A percentile compares a stretch with the other conserved stretches of the same genome.
Evolutionary conservation across 2,329 filamentous ascomycete species (phyloP).

Genomic region (Microcera coccophila): DNA sequence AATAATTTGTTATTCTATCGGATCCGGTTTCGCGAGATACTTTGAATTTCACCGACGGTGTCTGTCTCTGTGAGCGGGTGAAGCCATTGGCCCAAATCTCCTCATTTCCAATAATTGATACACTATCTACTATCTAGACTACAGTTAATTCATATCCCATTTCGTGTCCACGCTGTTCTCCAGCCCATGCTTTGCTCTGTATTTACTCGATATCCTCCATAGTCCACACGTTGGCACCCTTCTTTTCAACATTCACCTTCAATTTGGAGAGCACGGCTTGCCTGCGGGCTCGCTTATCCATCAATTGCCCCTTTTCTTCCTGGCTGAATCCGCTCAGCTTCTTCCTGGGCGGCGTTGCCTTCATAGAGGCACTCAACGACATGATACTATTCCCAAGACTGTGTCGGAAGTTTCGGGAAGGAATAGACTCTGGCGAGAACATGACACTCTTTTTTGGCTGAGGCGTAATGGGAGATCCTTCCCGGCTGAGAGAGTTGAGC

Average conservation of each 20-base stretch:
- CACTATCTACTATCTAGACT: conserved; percentile 29
- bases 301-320: conserved; percentile 55
- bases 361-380: conserved; percentile 39
- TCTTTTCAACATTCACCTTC: conserved; percentile 45
- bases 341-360: conserved; percentile 51
- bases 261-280: conserved; percentile 52
- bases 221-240: conserved; percentile 48
- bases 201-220: conserved; percentile 47
- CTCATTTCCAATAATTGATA: conserved; percentile 20
- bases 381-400: conserved; percentile 35
- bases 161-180: conserved; percentile 8
- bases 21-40: no score
- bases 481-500: conserved; percentile 44
- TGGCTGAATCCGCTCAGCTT: conserved; percentile 59
- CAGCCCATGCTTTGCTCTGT: conserved; percentile 3
- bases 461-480: conserved; percentile 41
- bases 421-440: conserved; percentile 43
- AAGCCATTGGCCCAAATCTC: no score
- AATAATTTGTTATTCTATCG: not conserved
- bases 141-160: conserved; percentile 19
- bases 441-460: conserved; percentile 36
- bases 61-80: no score
- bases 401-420: conserved; percentile 40
- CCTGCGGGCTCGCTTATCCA: conserved; percentile 50
- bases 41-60: no score